A percentile compares a stretch with the other conserved stretches of the same genome.
Conservation (phyloP, 306 rosid species). For the Trifolium repens region DNA sequence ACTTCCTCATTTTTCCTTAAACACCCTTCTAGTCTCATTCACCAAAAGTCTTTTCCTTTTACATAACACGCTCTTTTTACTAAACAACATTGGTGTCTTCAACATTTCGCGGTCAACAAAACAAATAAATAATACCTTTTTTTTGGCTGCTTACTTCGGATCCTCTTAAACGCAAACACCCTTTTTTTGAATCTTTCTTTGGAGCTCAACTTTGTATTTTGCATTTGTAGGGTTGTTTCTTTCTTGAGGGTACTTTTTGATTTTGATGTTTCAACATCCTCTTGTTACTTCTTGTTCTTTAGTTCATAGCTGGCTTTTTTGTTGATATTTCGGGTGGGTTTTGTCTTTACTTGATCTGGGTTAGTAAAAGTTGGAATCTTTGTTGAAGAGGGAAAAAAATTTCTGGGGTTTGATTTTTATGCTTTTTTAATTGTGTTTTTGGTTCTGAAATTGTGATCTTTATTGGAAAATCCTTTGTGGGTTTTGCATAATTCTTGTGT, state of each 20-base stretch:
- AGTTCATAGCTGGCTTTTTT: constrained; percentile 13
- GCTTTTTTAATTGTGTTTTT: constrained; percentile 19
- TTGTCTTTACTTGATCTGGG: constrained; percentile 41
- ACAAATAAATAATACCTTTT: constrained; percentile 22
- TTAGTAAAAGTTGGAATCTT: constrained; percentile 40
- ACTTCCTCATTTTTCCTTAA: constrained; percentile 20
- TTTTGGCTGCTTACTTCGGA: constrained; percentile 51
- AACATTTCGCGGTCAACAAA: constrained; percentile 53
- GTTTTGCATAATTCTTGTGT: constrained; percentile 40
- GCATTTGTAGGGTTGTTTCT: constrained; percentile 27
- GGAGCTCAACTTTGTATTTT: constrained; percentile 29
- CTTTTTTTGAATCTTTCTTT: constrained; percentile 38
- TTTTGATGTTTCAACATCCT: constrained; percentile 29
- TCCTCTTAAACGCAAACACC: constrained; percentile 54
- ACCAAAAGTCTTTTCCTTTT: constrained; percentile 27
- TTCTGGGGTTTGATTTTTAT: constrained; percentile 20
- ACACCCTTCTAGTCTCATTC: not conserved
- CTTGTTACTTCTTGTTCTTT: not conserved
- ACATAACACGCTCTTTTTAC: not conserved
- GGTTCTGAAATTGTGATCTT: constrained; percentile 40
- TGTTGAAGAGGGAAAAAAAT: constrained; percentile 25
- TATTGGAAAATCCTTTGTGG: constrained; percentile 45
- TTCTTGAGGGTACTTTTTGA: constrained; percentile 29
- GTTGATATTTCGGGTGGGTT: constrained; percentile 35
- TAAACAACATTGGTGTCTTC: constrained; percentile 2